phyloP scores from a whole-genome alignment of 2,329 filamentous ascomycete species.

The Grosmannia penicillata region DNA sequence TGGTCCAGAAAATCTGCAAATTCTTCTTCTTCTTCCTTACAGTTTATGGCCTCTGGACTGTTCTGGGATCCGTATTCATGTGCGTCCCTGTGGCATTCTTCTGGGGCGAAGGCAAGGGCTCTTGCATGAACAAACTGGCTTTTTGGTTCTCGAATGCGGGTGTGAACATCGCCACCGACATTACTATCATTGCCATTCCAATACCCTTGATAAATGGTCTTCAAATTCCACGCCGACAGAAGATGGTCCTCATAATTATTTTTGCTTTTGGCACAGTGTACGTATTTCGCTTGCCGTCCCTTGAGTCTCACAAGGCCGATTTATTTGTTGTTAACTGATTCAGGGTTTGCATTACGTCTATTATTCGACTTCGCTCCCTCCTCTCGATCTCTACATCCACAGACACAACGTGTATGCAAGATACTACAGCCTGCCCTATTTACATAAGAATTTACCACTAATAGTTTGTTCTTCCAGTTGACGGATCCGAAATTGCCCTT shows the following conservation, averaged over 20 bases:
- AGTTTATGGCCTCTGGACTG: slow-evolving; percentile 5
- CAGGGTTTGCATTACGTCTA: slow-evolving; percentile 2
- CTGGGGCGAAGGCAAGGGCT: slow-evolving; percentile 1
- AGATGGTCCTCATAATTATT: slow-evolving; percentile 1
- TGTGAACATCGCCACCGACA: slow-evolving; percentile 8
- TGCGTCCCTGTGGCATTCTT: slow-evolving; percentile 8
- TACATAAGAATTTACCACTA: too few species aligned
- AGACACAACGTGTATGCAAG: slow-evolving; percentile 1
- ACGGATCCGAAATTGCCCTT: background rate
- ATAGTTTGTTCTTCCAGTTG: too few species aligned
- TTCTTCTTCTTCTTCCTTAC: slow-evolving; percentile 5
- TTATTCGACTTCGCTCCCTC: background rate
- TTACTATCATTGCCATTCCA: slow-evolving; percentile 7
- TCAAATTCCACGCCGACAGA: background rate
- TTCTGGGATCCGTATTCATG: slow-evolving; percentile 7
- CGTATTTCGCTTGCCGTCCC: background rate
- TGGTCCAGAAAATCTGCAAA: slow-evolving; percentile 5
- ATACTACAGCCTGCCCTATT: too few species aligned
- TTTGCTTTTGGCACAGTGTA: slow-evolving; percentile 2
- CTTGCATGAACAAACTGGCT: slow-evolving; percentile 7
- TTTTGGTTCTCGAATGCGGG: slow-evolving; percentile 9
- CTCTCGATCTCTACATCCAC: background rate
- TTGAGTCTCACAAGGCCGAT: too few species aligned
- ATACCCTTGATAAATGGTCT: slow-evolving; percentile 2
- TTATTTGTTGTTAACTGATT: background rate